Evolutionary conservation across 2,329 filamentous ascomycete genomes (phyloP), one percentile per base, ranked within the genome.

Genomic region (Talaromyces funiculosus): DNA sequence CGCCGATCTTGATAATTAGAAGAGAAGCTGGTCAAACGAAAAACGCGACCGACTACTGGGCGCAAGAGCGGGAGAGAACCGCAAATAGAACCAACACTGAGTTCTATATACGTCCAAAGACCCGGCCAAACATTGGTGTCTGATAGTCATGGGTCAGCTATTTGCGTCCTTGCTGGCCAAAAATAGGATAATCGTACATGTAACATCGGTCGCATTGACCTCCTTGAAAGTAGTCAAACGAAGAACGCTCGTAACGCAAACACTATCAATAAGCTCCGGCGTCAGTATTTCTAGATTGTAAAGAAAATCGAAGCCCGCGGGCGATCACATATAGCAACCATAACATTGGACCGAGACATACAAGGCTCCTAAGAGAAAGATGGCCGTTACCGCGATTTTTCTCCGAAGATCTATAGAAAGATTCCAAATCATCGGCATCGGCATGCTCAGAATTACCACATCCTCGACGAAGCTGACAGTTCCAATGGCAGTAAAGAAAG

Each of bases 1-100:
- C 9, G 38, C 20, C 18, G 38, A 22, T 42, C 18, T 5, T 20
- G 18, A 22, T 42, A 42, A 42, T 9, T 12, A 10, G 38, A 42
- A 22, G 38, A 42, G 38, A 42, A 42, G 38, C 38, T n/a, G 9
- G 38, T 20, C 38, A 42, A 20, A 20, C 38, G 97, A 5, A 42
- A 18, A 22, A 42, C 38, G 9, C 9, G 38, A 42, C 38, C 38
- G 10, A 42, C 18, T 18, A 42, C 9, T 20, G 38, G 38, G 7
- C 38, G n/a, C 38, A 42, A 42, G 18, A 42, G 38, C 10, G 38
- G 38, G 38, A 42, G 38, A 42, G 38, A 42, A 20, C 38, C 38
- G 38, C 38, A 42, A 10, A 42, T 42, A 9, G 38, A 42, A 20
- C 38, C 38, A 12, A 42, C 38, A 6, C 38, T 42, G 18, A 42